These are phyloP conservation scores for Selaginella moellendorffii DNA, from an alignment of 75 land plant genomes.

Conservation along the genomic window DNA sequence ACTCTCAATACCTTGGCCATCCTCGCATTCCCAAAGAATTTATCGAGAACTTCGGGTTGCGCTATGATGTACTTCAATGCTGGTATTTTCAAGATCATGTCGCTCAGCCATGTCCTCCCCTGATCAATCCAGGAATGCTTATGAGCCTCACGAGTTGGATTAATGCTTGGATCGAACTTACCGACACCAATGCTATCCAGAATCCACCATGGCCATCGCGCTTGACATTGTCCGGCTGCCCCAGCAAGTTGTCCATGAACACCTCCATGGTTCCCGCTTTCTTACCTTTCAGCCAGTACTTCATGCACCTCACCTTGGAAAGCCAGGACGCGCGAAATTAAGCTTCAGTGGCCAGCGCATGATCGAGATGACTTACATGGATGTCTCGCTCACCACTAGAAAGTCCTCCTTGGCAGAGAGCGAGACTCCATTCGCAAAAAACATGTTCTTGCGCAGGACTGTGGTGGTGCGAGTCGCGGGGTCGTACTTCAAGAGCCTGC, in stretches of 20 bases:
- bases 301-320: constrained; percentile 36
- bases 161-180: constrained; percentile 1
- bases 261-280: constrained; percentile 34
- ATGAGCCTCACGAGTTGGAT: background rate
- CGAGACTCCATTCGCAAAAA: constrained; percentile 65
- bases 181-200: constrained; percentile 45
- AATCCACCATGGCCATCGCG: constrained; percentile 45
- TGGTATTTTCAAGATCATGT: no score
- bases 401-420: constrained; percentile 35
- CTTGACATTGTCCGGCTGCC: constrained; percentile 64
- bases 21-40: background rate
- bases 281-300: constrained; percentile 37
- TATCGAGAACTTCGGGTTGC: background rate
- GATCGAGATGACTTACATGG: constrained; percentile 24
- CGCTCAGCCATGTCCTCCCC: background rate
- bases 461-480: constrained; percentile 31
- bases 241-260: constrained; percentile 59
- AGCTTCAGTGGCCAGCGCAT: background rate
- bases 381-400: constrained; percentile 45
- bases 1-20: constrained; percentile 42
- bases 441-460: constrained; percentile 35
- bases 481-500: constrained; percentile 47
- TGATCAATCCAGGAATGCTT: background rate
- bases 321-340: constrained; percentile 5
- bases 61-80: background rate